These are phyloP conservation scores for Aspergillus alliaceus DNA, from an alignment of 2,329 filamentous ascomycete species.

Conservation along the genomic window DNA sequence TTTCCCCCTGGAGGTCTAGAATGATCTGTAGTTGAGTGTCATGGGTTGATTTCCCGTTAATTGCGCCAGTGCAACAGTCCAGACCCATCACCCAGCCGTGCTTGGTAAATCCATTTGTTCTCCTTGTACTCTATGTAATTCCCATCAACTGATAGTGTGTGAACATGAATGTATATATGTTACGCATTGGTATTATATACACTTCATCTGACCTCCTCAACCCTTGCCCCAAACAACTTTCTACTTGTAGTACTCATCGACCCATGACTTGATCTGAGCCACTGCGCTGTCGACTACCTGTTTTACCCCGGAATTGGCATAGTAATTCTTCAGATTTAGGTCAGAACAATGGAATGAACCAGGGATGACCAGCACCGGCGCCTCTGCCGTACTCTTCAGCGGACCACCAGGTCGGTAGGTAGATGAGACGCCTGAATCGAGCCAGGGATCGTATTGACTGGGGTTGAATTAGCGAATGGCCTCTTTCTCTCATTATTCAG, in stretches of 20 bases:
- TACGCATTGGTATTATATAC: no score
- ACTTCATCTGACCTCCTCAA: neutral
- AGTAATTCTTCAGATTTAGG: conserved; percentile 48
- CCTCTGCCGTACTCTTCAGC: conserved; percentile 45
- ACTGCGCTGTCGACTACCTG: conserved; percentile 53
- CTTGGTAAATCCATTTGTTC: no score
- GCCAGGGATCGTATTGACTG: neutral
- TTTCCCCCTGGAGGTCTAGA: no score
- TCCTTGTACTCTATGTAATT: no score
- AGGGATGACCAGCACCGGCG: conserved; percentile 56
- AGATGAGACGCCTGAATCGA: neutral
- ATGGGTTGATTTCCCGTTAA: no score
- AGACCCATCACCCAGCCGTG: no score
- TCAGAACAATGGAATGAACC: conserved; percentile 59
- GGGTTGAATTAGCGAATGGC: neutral
- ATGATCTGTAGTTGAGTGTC: no score
- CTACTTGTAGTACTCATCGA: neutral
- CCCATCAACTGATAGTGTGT: no score
- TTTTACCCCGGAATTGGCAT: conserved; percentile 49
- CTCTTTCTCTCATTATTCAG: rapidly evolving
- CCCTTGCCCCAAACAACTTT: no score
- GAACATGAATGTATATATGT: no score
- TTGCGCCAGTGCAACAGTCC: no score
- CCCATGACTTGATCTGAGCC: conserved; percentile 44
- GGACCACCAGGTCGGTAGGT: neutral